These are phyloP conservation scores for Aspergillus sergii DNA, from an alignment of 2,329 filamentous ascomycete genomes.

Conservation along the genomic window DNA sequence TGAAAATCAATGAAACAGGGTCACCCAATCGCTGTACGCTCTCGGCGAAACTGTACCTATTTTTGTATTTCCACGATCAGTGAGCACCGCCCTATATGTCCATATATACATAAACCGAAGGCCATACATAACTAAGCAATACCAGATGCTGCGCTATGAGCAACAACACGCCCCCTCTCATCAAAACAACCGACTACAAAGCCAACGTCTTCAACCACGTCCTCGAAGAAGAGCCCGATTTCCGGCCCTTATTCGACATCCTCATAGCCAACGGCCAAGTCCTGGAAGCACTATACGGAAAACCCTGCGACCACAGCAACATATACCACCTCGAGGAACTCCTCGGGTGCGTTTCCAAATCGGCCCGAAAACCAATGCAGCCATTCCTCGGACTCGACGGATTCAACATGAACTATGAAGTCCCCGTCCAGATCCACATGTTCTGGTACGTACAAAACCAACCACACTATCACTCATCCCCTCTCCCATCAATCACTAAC, in stretches of 20 bases:
- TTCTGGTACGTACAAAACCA: neutral
- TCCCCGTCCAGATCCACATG: neutral
- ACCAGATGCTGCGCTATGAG: neutral
- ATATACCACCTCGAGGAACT: slow-evolving; percentile 1
- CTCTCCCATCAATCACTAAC: neutral
- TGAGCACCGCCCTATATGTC: neutral
- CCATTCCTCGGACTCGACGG: neutral
- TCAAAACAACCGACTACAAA: slow-evolving; percentile 1
- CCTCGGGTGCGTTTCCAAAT: slow-evolving; percentile 3
- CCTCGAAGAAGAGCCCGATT: neutral
- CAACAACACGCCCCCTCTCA: neutral
- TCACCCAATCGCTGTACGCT: neutral
- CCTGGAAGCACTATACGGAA: neutral
- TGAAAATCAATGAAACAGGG: neutral
- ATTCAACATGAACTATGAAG: slow-evolving; percentile 1
- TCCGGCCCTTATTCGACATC: neutral
- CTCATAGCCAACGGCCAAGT: slow-evolving; percentile 1
- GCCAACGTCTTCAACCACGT: neutral
- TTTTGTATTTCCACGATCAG: slow-evolving; percentile 1
- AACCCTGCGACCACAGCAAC: neutral
- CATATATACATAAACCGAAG: neutral
- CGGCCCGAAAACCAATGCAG: slow-evolving; percentile 1
- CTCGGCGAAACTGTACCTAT: neutral
- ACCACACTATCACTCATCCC: too few species aligned
- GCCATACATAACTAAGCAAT: neutral